These are phyloP conservation scores for Neonothopanus nambi DNA, from an alignment of 1,284 basidiomycete species.

Conservation along the genomic window DNA sequence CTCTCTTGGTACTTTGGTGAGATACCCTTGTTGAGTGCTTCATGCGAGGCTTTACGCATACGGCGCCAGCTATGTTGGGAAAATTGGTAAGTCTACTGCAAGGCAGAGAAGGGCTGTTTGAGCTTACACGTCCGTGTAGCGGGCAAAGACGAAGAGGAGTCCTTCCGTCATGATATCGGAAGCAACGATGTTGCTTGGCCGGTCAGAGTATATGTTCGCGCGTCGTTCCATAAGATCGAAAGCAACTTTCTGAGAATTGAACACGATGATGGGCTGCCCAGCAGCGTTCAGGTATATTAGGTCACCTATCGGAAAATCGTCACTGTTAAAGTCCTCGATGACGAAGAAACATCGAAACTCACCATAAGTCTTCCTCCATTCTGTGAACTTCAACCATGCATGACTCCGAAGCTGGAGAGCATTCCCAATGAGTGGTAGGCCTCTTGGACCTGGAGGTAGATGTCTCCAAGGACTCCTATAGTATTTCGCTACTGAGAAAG, in stretches of 20 bases:
- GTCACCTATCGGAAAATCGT: background rate
- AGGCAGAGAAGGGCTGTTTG: background rate
- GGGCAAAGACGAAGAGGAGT: background rate
- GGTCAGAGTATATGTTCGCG: background rate
- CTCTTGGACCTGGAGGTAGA: background rate
- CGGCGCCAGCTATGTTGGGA: background rate
- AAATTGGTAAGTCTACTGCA: background rate
- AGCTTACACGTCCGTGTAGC: background rate
- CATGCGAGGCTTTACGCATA: background rate
- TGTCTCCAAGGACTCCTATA: background rate
- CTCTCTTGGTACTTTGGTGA: background rate
- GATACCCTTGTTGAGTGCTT: background rate
- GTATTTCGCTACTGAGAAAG: background rate
- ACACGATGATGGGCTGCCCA: background rate
- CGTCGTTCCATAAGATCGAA: background rate
- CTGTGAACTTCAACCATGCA: background rate
- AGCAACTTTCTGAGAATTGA: constrained; percentile 1
- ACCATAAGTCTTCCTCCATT: constrained; percentile 1
- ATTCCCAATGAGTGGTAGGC: background rate
- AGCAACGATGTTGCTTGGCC: background rate
- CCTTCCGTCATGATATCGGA: background rate
- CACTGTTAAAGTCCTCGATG: too few relatives aligned
- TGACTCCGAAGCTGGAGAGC: background rate
- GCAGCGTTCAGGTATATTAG: background rate
- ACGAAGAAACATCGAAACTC: background rate